Evolutionary conservation across 2,329 filamentous ascomycete species (phyloP), one percentile per base, ranked within the genome.

Genomic region (Penicillium italicum): DNA sequence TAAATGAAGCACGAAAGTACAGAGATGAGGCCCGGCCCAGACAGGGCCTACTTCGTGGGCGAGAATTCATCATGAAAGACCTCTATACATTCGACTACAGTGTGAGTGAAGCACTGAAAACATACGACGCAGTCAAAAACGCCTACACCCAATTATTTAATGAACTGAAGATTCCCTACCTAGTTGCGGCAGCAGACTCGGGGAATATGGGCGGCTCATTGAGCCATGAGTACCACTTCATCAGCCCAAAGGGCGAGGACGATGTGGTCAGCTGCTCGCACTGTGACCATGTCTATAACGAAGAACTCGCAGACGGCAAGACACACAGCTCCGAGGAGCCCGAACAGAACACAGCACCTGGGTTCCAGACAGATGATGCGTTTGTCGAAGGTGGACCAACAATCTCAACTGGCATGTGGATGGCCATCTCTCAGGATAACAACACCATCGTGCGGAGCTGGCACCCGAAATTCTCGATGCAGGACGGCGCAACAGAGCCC

Each of bases 11-110:
- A 30, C 84, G 93, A 44, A 99, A 99, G 73, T 99, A 97, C 69
- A 85, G 94, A 46, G 94, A 99, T 75, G 94, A 99, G 74, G 83
- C 88, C 54, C 83, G 94, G 26, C 94, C 94, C 20, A 84, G 94
- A 31, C 90, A 96, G 65, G 94, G 94, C 12, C 79, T 99, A 2
- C 79, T 99, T 9, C 86, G 94, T 10, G 89, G 90, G 0, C 86
- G 91, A 58, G 94, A 99, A 68, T 99, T 99, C 66, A 76, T 91
- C 64, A 99, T 99, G 94, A 99, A 99, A 74, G 94, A 99, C 72
- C 82, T 99, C 1, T 99, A 99, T 72, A 97, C 92, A 0, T 99
- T 99, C 68, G 94, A 99, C 68, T 76, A 81, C 34, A 87, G 81
- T 4, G 71, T 79, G 0, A 75, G 82, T 26, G 77, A 83, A n/a